phyloP scores from a whole-genome alignment of 805 yeast species.

The Scheffersomyces stipitis region DNA sequence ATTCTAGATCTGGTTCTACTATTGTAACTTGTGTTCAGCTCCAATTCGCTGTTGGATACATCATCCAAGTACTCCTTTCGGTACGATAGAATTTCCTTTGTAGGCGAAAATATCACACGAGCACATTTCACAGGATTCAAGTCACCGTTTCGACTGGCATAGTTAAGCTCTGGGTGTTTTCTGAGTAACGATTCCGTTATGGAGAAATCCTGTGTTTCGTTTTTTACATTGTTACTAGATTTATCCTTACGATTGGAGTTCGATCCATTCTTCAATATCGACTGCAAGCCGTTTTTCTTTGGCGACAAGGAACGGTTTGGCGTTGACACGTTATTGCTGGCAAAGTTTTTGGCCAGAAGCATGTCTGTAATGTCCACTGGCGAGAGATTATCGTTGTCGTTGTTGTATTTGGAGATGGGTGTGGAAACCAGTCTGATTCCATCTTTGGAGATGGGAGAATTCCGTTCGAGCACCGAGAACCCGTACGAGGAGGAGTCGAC shows the following conservation, averaged over 20 bases:
- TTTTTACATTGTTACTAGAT: constrained; percentile 1
- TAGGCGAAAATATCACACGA: constrained; percentile 6
- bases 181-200: constrained; percentile 11
- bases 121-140: constrained; percentile 10
- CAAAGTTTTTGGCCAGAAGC: not conserved
- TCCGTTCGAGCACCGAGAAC: constrained; percentile 9
- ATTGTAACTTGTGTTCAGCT: constrained; percentile 4
- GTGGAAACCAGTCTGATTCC: constrained; percentile 17
- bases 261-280: constrained; percentile 10
- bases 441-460: constrained; percentile 11
- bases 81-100: constrained; percentile 14
- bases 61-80: constrained; percentile 19
- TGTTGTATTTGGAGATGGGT: constrained; percentile 9
- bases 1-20: not conserved
- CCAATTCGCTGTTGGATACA: constrained; percentile 5
- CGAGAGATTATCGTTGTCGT: constrained; percentile 5
- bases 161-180: constrained; percentile 18
- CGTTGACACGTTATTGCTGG: not conserved
- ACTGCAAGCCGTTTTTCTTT: constrained; percentile 3
- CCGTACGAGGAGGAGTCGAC: constrained; percentile 8
- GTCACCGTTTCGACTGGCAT: constrained; percentile 10
- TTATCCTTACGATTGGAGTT: constrained; percentile 5
- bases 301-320: not conserved
- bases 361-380: constrained; percentile 11
- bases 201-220: not conserved